phyloP scores from a whole-genome alignment of 805 yeast species.

The Saccharomycopsis fermentans region DNA sequence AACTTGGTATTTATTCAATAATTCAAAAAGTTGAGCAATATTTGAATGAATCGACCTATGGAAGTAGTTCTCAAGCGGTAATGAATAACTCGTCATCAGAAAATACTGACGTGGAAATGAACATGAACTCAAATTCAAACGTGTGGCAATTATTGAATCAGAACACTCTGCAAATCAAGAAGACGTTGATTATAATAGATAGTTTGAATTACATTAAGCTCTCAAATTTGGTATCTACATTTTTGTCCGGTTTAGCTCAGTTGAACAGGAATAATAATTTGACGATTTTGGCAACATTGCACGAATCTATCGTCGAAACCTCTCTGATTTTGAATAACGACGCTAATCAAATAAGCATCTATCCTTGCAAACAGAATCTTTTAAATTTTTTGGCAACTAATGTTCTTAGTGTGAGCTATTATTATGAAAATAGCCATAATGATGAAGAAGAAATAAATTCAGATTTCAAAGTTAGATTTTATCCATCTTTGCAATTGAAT shows the following conservation, averaged over 20 bases:
- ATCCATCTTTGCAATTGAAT: conserved; percentile 46
- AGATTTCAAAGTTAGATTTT: conserved; percentile 27
- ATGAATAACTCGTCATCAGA: not conserved
- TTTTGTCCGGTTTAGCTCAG: conserved; percentile 35
- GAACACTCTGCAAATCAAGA: conserved; percentile 21
- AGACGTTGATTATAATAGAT: conserved; percentile 49
- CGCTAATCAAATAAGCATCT: conserved; percentile 5
- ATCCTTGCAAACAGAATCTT: conserved; percentile 44
- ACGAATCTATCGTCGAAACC: conserved; percentile 33
- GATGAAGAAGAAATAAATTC: conserved; percentile 43
- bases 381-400: conserved; percentile 67
- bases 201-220: conserved; percentile 51
- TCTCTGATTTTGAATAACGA: conserved; percentile 5
- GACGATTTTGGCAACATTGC: conserved; percentile 39
- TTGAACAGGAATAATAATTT: conserved; percentile 37
- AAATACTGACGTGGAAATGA: conserved; percentile 18
- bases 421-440: not conserved
- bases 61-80: conserved; percentile 8
- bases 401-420: conserved; percentile 36
- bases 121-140: conserved; percentile 12
- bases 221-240: conserved; percentile 27
- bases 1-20: conserved; percentile 23
- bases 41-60: conserved; percentile 3
- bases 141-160: conserved; percentile 21
- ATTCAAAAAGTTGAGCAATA: not conserved